Evolutionary conservation across 139 green algal species (phyloP), one percentile per base, ranked within the genome.

Genomic region (Asterochloris erici): DNA sequence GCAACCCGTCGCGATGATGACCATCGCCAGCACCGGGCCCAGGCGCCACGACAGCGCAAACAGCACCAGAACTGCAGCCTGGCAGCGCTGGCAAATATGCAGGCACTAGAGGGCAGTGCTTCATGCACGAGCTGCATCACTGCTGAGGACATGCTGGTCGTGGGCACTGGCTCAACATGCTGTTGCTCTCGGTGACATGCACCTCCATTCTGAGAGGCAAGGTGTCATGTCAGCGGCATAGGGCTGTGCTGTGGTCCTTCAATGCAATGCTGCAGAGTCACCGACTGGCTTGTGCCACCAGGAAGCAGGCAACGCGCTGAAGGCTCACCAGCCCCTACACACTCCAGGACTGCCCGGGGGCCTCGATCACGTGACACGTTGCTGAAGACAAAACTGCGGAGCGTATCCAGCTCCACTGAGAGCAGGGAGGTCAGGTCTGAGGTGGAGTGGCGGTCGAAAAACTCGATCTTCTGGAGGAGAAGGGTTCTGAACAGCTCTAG

Each of bases 401-500:
- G 82, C 0, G 90, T 90, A 79, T 97, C 93, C 54, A 98, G 90
- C 87, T 98, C 93, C 23, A 91, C 88, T 27, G 86, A 90, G 4
- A 98, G 89, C 13, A 96, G 83, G 64, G 82, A 87, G 24, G 94
- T 94, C 29, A 98, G 88, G 85, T 95, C 89, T 9, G 89, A 84
- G 23, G 93, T 84, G 54, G 82, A 76, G 81, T 92, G 86, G 19
- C 77, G 38, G 74, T 93, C 90, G 64, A 91, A 93, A 73, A 93
- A 93, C 38, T 90, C 89, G 28, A 95, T 89, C 27, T 84, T 84
- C 87, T 97, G 92, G 86, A 95, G 91, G 61, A 98, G 90, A 63
- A 98, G 89, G 14, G 87, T 91, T 47, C 93, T 84, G 86, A 97
- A 98, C 61, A 95, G 87, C 91, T 97, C 94, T 82, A 91, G 81